phyloP scores from a whole-genome alignment of 2,329 filamentous ascomycete genomes.

The Colletotrichum sansevieriae region DNA sequence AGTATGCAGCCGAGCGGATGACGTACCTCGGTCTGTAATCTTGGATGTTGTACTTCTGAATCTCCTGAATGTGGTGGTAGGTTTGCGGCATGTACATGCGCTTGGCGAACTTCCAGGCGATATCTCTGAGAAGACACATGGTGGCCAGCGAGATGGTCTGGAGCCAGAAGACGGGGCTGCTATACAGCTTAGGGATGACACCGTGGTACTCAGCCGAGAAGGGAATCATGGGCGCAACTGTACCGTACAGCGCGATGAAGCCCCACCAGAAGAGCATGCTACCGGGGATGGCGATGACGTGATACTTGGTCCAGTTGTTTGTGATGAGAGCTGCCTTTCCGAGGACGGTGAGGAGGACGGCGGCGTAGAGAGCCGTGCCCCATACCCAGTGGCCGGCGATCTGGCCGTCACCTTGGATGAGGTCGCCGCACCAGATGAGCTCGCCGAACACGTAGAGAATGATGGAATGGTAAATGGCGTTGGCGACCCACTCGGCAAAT shows the following conservation, averaged over 20 bases:
- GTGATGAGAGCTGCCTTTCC: constrained; percentile 95
- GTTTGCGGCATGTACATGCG: constrained; percentile 96
- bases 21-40: constrained; percentile 93
- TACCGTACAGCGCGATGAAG: constrained; percentile 90
- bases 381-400: constrained; percentile 96
- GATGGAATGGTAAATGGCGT: constrained; percentile 95
- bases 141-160: constrained; percentile 85
- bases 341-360: constrained; percentile 92
- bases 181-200: constrained; percentile 83
- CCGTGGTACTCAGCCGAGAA: constrained; percentile 89
- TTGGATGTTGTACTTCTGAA: constrained; percentile 99
- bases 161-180: constrained; percentile 89
- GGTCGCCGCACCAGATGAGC: constrained; percentile 85
- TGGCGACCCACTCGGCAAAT: constrained; percentile 92
- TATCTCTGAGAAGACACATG: constrained; percentile 87
- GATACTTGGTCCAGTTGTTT: constrained; percentile 99
- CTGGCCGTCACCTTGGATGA: constrained; percentile 82
- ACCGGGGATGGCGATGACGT: constrained; percentile 93
- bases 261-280: constrained; percentile 92
- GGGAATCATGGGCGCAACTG: constrained; percentile 83
- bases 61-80: constrained; percentile 99
- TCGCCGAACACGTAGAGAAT: constrained; percentile 89
- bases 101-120: constrained; percentile 97
- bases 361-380: constrained; percentile 94
- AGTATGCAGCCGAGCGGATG: neutral